Base-by-base conservation (phyloP, 176 grass and related monocot genomes). In the Triticum timopheevii region DNA sequence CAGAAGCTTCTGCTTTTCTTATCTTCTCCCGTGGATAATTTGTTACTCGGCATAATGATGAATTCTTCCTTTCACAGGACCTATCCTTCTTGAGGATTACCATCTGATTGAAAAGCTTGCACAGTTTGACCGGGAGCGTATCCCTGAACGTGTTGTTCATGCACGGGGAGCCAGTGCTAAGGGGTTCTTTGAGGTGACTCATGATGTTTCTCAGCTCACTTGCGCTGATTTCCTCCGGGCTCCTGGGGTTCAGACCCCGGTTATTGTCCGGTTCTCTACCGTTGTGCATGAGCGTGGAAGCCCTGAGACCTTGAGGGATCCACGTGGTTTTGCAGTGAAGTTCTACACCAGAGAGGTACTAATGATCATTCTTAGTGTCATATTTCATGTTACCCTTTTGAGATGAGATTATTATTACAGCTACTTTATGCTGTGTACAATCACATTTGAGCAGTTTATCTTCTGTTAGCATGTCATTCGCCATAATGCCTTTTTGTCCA, bases 281-380 rank as follows among this genome's bases (percentile, higher is more conserved):
- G 95, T 97, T 58, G 91, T 94, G 69, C 95, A 97, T 86, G 90
- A 97, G 84, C 92, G 92, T 82, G 95, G 92, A 52, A 97, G 95
- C 78, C 95, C 95, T 44, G 95, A 97, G 85, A 97, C 95, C 28
- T 65, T 97, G 79, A 90, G 95, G 76, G 92, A 97, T 45, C 92
- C 95, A 15, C 92, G 90, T 86, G 95, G 92, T 83, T 97, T 94
- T 80, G 95, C 92, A 7, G 92, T 94, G 22, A 97, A 97, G 74
- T 97, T 97, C 80, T 97, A 97, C 84, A 94, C 88, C 8, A 94
- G 95, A 93, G 95, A 97, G 95, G 95, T 97, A 92, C 63, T 10
- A 4, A 17, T 52, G 2, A 20, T 52, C 73, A 31, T 44, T 76
- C n/a, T 52, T 20, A 30, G 4, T 49, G 2, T 25, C 2, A 6